Evolutionary conservation across 1,139 yeast genomes (phyloP), one percentile per base, ranked within the genome.

Genomic region (Pichia sp.): DNA sequence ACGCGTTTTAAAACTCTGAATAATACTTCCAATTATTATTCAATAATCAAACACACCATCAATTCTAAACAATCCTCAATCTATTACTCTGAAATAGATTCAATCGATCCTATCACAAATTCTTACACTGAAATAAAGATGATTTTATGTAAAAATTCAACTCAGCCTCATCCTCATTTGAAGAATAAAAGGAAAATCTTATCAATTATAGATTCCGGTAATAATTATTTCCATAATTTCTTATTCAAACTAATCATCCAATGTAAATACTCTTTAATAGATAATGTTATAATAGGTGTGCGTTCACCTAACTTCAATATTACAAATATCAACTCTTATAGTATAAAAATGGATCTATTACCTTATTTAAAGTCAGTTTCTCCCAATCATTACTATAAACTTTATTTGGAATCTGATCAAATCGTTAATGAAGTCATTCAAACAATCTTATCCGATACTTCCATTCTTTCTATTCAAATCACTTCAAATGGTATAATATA

Each of bases 11-110:
- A 37, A 22, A 47, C 50, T 3, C 4, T 22, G 6, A 30, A 47
- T 28, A 49, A 49, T 28, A 23, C 19, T 9, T 19, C 25, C 5
- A 36, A 40, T 22, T 49, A 36, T 19, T 36, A 49, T 28, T 40
- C 37, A 11, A 34, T 48, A 8, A 32, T 34, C 8, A 34, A 33
- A 14, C 21, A 36, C 3, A 32, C 28, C 23, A 32, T 47, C 12
- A n/a, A n/a, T n/a, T 22, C 14, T 6, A 40, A 42, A 9, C 12
- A 34, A 10, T 34, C 30, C 11, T 46, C 43, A 24, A 8, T 46
- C 4, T 43, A 44, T 23, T 40, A 26, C 26, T 38, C 49, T n/a
- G 52, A 49, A 36, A 42, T 49, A 22, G 52, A 49, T 34, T 23
- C 46, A 1, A 24, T 14, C 14, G 23, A 38, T n/a, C n/a, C n/a